Conservation (phyloP, 2,329 filamentous ascomycete genomes). For the Fusarium falciforme region DNA sequence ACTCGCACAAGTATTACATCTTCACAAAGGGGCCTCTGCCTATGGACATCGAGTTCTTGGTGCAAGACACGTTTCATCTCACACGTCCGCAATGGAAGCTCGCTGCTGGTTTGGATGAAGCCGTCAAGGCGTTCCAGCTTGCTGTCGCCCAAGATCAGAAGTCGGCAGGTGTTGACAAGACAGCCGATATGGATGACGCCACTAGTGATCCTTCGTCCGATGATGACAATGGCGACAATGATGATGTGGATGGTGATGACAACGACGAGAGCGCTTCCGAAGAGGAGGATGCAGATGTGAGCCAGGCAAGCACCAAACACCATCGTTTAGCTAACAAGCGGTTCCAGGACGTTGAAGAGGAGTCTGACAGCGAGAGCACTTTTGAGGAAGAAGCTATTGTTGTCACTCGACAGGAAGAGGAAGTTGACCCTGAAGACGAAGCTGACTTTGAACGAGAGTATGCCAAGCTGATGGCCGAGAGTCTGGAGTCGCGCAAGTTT, state of each 20-base stretch:
- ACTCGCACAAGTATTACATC: slow-evolving; percentile 79
- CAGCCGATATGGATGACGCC: slow-evolving; percentile 76
- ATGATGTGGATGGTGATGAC: slow-evolving; percentile 72
- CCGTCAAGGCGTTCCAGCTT: slow-evolving; percentile 83
- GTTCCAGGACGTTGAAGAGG: slow-evolving; percentile 60
- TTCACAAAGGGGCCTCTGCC: slow-evolving; percentile 89
- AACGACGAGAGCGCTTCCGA: slow-evolving; percentile 70
- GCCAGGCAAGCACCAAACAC: slow-evolving; percentile 15
- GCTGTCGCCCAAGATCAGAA: slow-evolving; percentile 94
- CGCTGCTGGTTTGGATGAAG: slow-evolving; percentile 83
- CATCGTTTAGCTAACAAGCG: slow-evolving; percentile 7
- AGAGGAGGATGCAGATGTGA: slow-evolving; percentile 70
- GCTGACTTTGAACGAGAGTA: slow-evolving; percentile 98
- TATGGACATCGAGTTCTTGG: slow-evolving; percentile 97
- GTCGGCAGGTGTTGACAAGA: slow-evolving; percentile 76
- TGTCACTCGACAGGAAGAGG: slow-evolving; percentile 89
- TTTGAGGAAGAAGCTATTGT: slow-evolving; percentile 91
- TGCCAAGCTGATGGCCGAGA: slow-evolving; percentile 98
- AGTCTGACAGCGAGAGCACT: slow-evolving; percentile 67
- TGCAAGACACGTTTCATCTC: slow-evolving; percentile 89
- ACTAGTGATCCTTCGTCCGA: slow-evolving; percentile 79
- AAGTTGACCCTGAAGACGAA: slow-evolving; percentile 91
- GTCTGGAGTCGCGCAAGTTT: slow-evolving; percentile 93
- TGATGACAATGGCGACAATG: slow-evolving; percentile 77
- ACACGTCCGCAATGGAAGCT: slow-evolving; percentile 95